Base-by-base conservation (phyloP, 2,329 filamentous ascomycete species). In the Colletotrichum sp. region DNA sequence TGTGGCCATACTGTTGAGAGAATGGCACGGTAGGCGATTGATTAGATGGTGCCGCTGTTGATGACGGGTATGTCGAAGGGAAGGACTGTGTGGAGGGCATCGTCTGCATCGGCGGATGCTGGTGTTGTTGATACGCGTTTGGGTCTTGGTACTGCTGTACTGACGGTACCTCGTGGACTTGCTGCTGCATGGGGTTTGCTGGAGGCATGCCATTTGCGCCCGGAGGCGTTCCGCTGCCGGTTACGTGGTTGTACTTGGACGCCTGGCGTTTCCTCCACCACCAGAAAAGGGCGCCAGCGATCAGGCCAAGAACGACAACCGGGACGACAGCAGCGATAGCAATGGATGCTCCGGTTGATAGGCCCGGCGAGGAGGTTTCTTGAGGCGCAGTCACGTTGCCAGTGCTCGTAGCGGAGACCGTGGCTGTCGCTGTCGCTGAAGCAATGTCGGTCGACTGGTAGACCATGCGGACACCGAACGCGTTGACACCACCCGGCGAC, bases 391-490 rank as follows among this genome's bases (percentile, higher is more conserved):
- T 61, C 16, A 43, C 21, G 30, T 61, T 48, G 8, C 63, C 39
- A 8, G 48, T 72, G 24, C 18, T 26, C 3, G 69, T 57, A 21
- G 43, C 9, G 12, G 55, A 60, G 24, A 52, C 21, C 24, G 36
- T 28, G 16, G 48, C 69, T 52, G 70, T 36, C 7, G 30, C 26
- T 30, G 52, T 36, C 16, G 34, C 43, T 48, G 43, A 39, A 18
- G 32, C 34, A 7, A 79, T 5, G 59, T 81, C 80, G 9, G 72
- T 79, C 39, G 77, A 67, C 66, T 80, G 77, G 57, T 79, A 77
- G 28, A 81, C 78, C 79, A 81, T 81, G 26, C 79, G 77, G 6
- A 81, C 68, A 28, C 79, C 79, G 30, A 72, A 80, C 3, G 78
- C 80, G 55, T 80, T 78, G 34, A 80, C 67, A 5, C 79, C 78